Conservation (phyloP, 2,329 filamentous ascomycete species). For the Ophidiomyces ophidiicola region DNA sequence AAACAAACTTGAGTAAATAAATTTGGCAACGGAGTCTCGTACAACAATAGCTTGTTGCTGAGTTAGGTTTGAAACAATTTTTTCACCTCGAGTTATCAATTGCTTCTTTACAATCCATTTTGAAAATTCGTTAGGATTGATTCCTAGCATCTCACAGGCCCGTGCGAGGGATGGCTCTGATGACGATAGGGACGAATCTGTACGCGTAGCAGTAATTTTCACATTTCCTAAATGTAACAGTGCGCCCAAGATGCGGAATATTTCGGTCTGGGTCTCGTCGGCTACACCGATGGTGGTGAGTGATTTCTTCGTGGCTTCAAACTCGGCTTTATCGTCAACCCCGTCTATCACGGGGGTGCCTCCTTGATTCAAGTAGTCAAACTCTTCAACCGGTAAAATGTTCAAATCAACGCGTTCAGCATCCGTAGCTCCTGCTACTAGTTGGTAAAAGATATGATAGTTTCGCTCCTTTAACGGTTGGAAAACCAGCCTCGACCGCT, state of each 20-base stretch:
- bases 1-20: conserved; percentile 95
- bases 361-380: conserved; percentile 92
- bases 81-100: conserved; percentile 87
- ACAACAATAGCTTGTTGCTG: conserved; percentile 90
- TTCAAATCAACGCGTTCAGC: conserved; percentile 67
- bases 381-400: conserved; percentile 73
- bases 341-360: conserved; percentile 83
- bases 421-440: conserved; percentile 83
- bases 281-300: conserved; percentile 77
- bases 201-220: conserved; percentile 83
- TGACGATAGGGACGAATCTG: conserved; percentile 69
- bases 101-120: conserved; percentile 99
- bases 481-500: conserved; percentile 91
- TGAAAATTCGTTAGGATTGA: conserved; percentile 73
- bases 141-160: conserved; percentile 75
- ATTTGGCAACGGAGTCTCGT: conserved; percentile 94
- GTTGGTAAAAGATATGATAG: conserved; percentile 98
- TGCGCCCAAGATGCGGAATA: conserved; percentile 83
- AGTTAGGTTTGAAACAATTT: conserved; percentile 90
- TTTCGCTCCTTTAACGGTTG: conserved; percentile 96
- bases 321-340: conserved; percentile 91
- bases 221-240: conserved; percentile 91
- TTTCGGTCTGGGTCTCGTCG: conserved; percentile 60
- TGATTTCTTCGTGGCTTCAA: conserved; percentile 74
- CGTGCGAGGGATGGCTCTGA: conserved; percentile 70